Percentiles rank a stretch among this genome's conserved stretches.
phyloP scores from a whole-genome alignment of 352 stramenopile genomes.

The Blastocystis hominis region DNA sequence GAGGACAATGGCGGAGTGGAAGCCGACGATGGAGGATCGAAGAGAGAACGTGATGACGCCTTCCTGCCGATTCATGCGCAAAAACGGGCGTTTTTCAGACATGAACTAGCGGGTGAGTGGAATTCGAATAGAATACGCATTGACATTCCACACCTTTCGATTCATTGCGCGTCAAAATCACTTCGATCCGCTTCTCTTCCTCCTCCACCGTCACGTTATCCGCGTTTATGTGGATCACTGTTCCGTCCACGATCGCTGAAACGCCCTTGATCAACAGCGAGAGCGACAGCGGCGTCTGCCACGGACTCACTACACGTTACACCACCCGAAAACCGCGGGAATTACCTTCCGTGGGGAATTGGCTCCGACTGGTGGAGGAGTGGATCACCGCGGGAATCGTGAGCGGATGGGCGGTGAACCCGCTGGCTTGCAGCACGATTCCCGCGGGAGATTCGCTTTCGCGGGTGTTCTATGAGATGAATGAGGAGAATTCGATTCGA shows the following conservation, averaged over 20 bases:
- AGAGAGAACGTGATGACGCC: background rate
- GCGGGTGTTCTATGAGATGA: background rate
- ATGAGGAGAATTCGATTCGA: background rate
- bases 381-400: slow-evolving; percentile 1
- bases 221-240: background rate
- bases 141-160: background rate
- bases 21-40: slow-evolving; percentile 1
- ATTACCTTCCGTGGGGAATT: background rate
- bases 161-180: background rate
- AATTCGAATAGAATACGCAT: background rate
- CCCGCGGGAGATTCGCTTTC: background rate
- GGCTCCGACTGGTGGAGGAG: background rate
- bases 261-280: slow-evolving; percentile 9
- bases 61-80: background rate
- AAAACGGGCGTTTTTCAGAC: background rate
- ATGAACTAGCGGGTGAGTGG: background rate
- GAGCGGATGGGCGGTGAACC: background rate
- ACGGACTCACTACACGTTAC: background rate
- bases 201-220: background rate
- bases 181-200: slow-evolving; percentile 1
- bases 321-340: background rate
- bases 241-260: slow-evolving; percentile 20
- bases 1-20: background rate
- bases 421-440: background rate
- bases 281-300: background rate